phyloP scores from a whole-genome alignment of 2,329 filamentous ascomycete genomes.

The Colletotrichum phormii region DNA sequence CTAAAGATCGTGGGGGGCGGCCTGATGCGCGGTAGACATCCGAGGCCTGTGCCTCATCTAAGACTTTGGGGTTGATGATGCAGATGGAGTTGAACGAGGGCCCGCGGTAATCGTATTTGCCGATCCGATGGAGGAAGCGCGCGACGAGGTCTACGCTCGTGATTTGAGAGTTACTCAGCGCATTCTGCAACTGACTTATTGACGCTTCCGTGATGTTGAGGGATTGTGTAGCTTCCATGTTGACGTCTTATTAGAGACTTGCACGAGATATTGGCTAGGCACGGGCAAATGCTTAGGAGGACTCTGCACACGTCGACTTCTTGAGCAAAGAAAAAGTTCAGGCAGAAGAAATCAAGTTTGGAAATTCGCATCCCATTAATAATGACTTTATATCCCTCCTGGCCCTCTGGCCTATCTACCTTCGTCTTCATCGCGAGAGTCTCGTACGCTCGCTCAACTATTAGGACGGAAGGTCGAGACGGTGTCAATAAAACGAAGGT shows the following conservation, averaged over 20 bases:
- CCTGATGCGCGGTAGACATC: constrained; percentile 42
- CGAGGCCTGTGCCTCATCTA: constrained; percentile 44
- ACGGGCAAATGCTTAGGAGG: not conserved
- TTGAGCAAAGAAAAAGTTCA: not conserved
- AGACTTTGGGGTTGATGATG: constrained; percentile 41
- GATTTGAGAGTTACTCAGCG: constrained; percentile 33
- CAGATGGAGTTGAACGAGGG: constrained; percentile 43
- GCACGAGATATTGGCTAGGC: no score
- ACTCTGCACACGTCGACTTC: not conserved
- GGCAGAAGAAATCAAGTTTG: not conserved
- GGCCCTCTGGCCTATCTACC: not conserved
- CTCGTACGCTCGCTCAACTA: not conserved
- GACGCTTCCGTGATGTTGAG: constrained; percentile 42
- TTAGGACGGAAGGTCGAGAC: constrained; percentile 17
- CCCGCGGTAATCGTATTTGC: constrained; percentile 41
- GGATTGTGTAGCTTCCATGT: not conserved
- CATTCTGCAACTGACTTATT: constrained; percentile 41
- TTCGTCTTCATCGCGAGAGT: not conserved
- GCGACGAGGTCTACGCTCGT: constrained; percentile 45
- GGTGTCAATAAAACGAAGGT: not conserved
- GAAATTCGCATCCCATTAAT: not conserved
- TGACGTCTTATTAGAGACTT: not conserved
- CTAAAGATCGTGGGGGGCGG: constrained; percentile 46
- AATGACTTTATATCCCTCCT: not conserved
- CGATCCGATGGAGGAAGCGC: constrained; percentile 43